Evolutionary conservation across 73 alveolate genomes (phyloP), one percentile per base, ranked within the genome.

Genomic region (Paramecium primaurelia): DNA sequence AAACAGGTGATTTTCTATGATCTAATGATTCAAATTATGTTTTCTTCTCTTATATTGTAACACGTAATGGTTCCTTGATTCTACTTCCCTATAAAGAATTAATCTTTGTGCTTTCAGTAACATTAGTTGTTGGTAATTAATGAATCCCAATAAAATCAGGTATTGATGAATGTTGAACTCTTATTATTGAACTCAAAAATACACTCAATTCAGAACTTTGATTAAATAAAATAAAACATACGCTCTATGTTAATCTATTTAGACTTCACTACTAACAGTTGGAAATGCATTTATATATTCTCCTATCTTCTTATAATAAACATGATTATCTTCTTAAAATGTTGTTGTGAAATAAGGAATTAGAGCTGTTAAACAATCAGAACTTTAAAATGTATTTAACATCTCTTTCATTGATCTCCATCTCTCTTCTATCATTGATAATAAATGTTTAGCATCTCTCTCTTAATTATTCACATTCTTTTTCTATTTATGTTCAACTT

Each of bases 391-490:
- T 9, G 73, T 47, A 10, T 22, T 26, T 28, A 80, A 47, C 71
- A 47, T 44, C 38, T 80, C 1, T 25, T 80, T 80, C 91, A 80
- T 80, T 40, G 91, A 80, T 25, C 58, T 44, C 58, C 47, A 49
- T 80, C 91, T 42, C 7, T 80, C 91, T 80, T 80, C 58, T 6
- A 80, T 80, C 75, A 42, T 26, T 0, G 20, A 20, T 8, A 80
- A 18, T 20, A 80, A 36, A 80, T 80, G 91, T 42, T 80, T 80
- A 80, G 91, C 91, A 45, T 80, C 91, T 47, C 91, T 80, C 10
- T 80, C 77, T 49, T 80, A 25, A 80, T 80, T 80, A 26, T 32
- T 47, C 2, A 80, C 91, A 80, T 80, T 80, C 49, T 47, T 80
- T 26, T 49, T 42, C 58, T 80, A 44, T 80, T 47, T 80, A 47